Evolutionary conservation across 2,329 filamentous ascomycete genomes (phyloP).

Genomic region (Cryoendolithus antarcticus): DNA sequence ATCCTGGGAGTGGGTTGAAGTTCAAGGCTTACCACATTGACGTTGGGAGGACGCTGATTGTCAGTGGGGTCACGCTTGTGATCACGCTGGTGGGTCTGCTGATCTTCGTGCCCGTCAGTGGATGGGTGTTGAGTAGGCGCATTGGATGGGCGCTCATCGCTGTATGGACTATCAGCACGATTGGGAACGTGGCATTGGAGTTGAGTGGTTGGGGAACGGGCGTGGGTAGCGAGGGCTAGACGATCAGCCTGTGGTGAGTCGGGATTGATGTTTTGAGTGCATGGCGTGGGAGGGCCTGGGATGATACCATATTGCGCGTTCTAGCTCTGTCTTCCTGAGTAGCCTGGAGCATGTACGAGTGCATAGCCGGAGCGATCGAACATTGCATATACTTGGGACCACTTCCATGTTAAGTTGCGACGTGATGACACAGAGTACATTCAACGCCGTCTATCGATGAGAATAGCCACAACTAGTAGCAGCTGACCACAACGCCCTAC

Average conservation of each 20-base stretch:
- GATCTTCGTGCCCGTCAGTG: conserved; percentile 69
- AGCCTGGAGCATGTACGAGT: no score
- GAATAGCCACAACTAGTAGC: no score
- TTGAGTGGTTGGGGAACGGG: conserved; percentile 28
- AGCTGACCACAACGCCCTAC: neutral
- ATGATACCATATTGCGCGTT: no score
- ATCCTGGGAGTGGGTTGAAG: conserved; percentile 50
- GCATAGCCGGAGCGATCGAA: no score
- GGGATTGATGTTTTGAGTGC: no score
- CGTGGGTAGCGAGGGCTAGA: neutral
- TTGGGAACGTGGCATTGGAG: conserved; percentile 72
- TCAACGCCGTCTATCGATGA: no score
- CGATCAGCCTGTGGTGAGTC: no score
- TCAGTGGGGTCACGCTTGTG: conserved; percentile 71
- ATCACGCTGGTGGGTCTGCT: conserved; percentile 67
- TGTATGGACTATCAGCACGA: conserved; percentile 69
- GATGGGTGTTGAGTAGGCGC: conserved; percentile 70
- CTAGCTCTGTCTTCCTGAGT: no score
- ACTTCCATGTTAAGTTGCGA: no score
- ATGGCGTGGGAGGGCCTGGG: no score
- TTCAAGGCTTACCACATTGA: conserved; percentile 73
- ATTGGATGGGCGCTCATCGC: conserved; percentile 72
- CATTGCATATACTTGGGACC: no score
- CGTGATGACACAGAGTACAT: no score
- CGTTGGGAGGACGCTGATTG: conserved; percentile 71